These are phyloP conservation scores for Kwoniella europaea DNA, from an alignment of 768 basidiomycete genomes.

Conservation along the genomic window DNA sequence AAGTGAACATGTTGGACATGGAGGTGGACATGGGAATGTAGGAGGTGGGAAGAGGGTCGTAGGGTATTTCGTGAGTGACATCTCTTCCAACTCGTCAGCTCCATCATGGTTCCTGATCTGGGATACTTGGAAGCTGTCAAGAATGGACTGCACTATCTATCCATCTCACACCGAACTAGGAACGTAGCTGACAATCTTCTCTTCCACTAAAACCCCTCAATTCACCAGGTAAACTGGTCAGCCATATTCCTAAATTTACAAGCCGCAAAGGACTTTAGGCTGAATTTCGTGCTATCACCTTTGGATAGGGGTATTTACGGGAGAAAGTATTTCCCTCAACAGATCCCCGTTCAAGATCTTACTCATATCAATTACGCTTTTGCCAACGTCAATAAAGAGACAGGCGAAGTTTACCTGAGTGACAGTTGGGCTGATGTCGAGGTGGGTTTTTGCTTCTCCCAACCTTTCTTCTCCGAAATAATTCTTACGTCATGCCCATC, in stretches of 20 bases:
- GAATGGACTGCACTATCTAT: too few species aligned
- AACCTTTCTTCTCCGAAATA: neutral
- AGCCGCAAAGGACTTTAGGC: neutral
- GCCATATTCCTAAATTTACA: neutral
- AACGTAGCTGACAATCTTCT: too few species aligned
- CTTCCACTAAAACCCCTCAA: neutral
- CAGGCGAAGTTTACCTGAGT: conserved; percentile 84
- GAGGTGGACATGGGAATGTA: neutral
- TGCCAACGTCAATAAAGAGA: conserved; percentile 79
- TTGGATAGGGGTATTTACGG: conserved; percentile 83
- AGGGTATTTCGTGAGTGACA: conserved; percentile 42
- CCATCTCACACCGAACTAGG: too few species aligned
- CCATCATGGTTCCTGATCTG: neutral
- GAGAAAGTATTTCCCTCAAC: conserved; percentile 83
- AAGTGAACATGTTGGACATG: neutral
- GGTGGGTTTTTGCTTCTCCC: conserved; percentile 35
- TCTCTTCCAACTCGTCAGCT: neutral
- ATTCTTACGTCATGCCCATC: neutral
- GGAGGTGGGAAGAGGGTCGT: conserved; percentile 7
- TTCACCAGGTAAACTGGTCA: conserved; percentile 47
- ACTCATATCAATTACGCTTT: conserved; percentile 95
- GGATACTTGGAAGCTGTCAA: too few species aligned
- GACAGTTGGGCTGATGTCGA: conserved; percentile 93
- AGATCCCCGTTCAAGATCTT: conserved; percentile 80
- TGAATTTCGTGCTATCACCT: conserved; percentile 3